Base-by-base conservation (phyloP, 768 basidiomycete species). In the Austroboletus eburneus region DNA sequence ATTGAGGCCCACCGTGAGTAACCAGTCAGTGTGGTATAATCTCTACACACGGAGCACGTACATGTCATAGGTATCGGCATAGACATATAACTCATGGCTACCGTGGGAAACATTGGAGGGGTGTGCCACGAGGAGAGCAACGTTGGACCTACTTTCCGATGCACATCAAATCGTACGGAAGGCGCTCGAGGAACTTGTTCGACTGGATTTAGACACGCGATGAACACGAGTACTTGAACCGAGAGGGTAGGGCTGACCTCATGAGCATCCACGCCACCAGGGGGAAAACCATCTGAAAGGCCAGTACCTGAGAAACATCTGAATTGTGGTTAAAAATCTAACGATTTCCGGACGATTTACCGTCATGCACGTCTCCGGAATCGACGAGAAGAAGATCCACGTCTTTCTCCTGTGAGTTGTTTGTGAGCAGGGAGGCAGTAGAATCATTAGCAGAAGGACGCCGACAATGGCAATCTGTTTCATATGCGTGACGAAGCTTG, bases 351-450 rank as follows among this genome's bases (percentile, higher is more conserved):
- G 18, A 13, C 12, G 2, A n/a, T 10, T 39, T 48, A 68, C 85
- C 84, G 57, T 87, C 85, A 48, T 87, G 86, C 42, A 87, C 56
- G 58, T 87, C 85, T n/a, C 85, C 90, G 44, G 83, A 81, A 56
- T 91, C 88, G 14, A 93, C 79, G 16, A 95, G 70, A 14, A 95
- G 72, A 2, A 94, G 75, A 63, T 94, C 92, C 20, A 90, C 87
- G 33, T 86, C 83, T 45, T 81, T 81, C 52, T 80, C 64, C 73
- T 83, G 48, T 3, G 14, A 3, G 17, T n/a, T 20, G 24, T 30
- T 18, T 30, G 38, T 55, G 7, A 50, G 37, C 30, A 24, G 18
- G 13, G 25, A 50, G 24, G 37, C 4, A n/a, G 16, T 32, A 13
- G 30, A 46, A 34, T 4, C 22, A 29, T 14, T 9, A 9, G 20